phyloP scores from a whole-genome alignment of 345 rosid genomes.

The Pelargonium nanum region DNA sequence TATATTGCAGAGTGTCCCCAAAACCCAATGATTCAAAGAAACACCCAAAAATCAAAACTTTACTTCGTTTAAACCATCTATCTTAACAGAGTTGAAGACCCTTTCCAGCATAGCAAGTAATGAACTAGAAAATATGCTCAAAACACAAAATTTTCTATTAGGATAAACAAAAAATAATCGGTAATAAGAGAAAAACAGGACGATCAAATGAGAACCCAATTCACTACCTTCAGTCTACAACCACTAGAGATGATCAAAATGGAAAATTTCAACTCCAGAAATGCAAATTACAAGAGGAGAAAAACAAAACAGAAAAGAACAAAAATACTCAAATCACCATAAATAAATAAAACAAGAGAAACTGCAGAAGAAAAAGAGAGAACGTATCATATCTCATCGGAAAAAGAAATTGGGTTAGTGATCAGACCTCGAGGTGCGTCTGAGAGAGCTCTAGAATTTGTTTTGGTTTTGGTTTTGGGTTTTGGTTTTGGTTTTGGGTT shows the following conservation, averaged over 20 bases:
- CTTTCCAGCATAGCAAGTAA: not conserved
- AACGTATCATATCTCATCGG: too few species aligned
- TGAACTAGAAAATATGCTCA: not conserved
- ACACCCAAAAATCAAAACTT: not conserved
- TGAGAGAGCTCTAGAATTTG: too few species aligned
- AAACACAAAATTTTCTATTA: not conserved
- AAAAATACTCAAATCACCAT: not conserved
- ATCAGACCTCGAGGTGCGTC: too few species aligned
- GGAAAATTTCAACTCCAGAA: not conserved
- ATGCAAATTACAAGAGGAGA: not conserved
- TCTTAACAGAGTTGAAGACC: not conserved
- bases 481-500: not conserved
- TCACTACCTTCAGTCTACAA: not conserved
- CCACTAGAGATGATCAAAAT: not conserved
- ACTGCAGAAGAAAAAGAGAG: too few species aligned
- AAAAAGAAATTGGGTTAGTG: too few species aligned
- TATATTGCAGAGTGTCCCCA: slow-evolving; percentile 2
- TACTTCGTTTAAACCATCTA: not conserved
- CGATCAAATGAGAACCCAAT: not conserved
- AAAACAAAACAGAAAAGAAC: not conserved
- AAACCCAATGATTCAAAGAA: too few species aligned
- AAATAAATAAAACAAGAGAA: too few species aligned
- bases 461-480: not conserved
- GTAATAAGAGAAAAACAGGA: not conserved
- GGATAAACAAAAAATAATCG: not conserved